These are phyloP conservation scores for Flaveria ramosissima DNA, from an alignment of 129 eudicot genomes.

Conservation along the genomic window DNA sequence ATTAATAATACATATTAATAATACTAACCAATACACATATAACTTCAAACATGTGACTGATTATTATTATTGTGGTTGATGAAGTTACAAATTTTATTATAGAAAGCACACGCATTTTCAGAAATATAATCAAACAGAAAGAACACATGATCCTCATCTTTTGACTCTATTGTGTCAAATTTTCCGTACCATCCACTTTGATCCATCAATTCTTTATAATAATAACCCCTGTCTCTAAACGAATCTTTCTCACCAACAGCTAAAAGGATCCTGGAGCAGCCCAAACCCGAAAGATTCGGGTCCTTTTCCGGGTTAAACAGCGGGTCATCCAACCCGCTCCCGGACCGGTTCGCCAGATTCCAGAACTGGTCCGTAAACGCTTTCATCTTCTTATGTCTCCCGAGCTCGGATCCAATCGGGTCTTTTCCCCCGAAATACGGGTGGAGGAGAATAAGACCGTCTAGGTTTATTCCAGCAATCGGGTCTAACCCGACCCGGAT, in stretches of 20 bases:
- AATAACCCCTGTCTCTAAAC: constrained; percentile 39
- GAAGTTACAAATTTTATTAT: background rate
- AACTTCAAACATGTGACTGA: background rate
- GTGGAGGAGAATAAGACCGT: background rate
- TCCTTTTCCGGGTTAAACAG: constrained; percentile 38
- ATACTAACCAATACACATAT: too few relatives aligned
- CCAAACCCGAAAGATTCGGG: constrained; percentile 29
- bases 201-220: constrained; percentile 33
- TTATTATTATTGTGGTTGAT: constrained; percentile 1
- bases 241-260: constrained; percentile 43
- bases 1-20: too few relatives aligned
- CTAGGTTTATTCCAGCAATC: background rate
- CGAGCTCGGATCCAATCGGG: constrained; percentile 8
- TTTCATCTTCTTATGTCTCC: constrained; percentile 8
- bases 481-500: constrained; percentile 11
- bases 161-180: constrained; percentile 36
- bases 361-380: constrained; percentile 10
- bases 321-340: constrained; percentile 30
- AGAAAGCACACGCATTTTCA: constrained; percentile 10
- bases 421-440: background rate
- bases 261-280: constrained; percentile 35
- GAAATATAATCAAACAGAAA: constrained; percentile 18
- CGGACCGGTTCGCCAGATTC: background rate
- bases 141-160: constrained; percentile 47
- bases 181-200: constrained; percentile 48